Conservation (phyloP, 225 moss, liverwort and hornwort genomes). For the Lunularia cruciata region DNA sequence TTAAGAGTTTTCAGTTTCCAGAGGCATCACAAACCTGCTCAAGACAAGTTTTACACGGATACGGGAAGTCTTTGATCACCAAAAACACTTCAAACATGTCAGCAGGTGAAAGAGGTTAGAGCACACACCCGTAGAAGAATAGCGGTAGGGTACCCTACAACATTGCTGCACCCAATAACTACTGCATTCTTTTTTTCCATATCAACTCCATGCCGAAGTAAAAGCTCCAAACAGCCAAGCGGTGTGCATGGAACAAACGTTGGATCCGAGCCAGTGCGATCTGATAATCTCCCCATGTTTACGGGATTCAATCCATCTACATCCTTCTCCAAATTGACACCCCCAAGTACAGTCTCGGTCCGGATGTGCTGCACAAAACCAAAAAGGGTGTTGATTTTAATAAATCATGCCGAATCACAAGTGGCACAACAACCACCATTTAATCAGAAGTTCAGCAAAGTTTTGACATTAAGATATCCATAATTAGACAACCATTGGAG, state of each 20-base stretch:
- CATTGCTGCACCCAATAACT: constrained; percentile 84
- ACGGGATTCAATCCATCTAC: constrained; percentile 90
- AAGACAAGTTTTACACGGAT: no score
- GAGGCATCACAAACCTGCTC: no score
- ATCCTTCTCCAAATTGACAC: constrained; percentile 84
- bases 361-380: constrained; percentile 61
- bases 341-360: constrained; percentile 59
- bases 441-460: neutral
- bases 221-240: constrained; percentile 71
- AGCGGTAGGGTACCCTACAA: constrained; percentile 82
- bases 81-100: no score
- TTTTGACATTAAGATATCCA: no score
- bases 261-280: constrained; percentile 47
- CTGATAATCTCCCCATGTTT: constrained; percentile 64
- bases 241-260: constrained; percentile 91
- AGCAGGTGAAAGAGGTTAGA: neutral
- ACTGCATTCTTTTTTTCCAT: constrained; percentile 77
- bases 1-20: no score
- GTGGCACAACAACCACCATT: neutral
- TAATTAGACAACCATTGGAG: no score
- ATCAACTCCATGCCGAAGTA: constrained; percentile 63
- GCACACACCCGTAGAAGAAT: constrained; percentile 67
- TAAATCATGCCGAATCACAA: neutral
- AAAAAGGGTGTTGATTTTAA: no score
- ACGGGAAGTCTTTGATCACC: no score